Percentiles rank a stretch among this genome's conserved stretches.
These are phyloP conservation scores for Rhododendron williamsianum DNA, from an alignment of 148 eudicot genomes.

Conservation along the genomic window DNA sequence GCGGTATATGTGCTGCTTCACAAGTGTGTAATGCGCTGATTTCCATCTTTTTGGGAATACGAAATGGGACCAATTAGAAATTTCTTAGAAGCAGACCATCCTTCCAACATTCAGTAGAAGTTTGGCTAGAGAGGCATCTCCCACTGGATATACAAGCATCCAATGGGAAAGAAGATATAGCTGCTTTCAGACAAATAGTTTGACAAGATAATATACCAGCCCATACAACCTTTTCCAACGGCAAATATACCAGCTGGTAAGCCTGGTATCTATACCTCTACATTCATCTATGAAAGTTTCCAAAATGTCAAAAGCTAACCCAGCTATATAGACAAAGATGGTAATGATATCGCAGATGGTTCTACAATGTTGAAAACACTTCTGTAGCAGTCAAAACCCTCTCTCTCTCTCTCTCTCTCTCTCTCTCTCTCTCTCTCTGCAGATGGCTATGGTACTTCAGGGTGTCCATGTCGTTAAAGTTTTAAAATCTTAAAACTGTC, in stretches of 20 bases:
- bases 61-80: not conserved
- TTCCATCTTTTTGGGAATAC: not conserved
- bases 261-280: not conserved
- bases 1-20: not conserved
- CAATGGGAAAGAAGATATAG: not conserved
- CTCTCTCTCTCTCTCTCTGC: not conserved
- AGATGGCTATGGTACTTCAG: not conserved
- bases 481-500: not conserved
- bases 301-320: not conserved
- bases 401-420: not conserved
- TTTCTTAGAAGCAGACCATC: not conserved
- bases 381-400: not conserved
- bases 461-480: not conserved
- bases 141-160: not conserved
- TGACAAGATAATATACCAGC: not conserved
- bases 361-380: not conserved
- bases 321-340: not conserved
- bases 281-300: not conserved
- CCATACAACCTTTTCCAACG: not conserved
- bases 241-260: not conserved
- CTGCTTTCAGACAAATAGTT: not conserved
- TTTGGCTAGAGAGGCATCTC: not conserved
- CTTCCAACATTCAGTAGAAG: not conserved
- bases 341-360: not conserved
- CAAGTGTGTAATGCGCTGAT: not conserved